Percentiles rank a stretch among this genome's conserved stretches.
Conservation (phyloP, 2,329 filamentous ascomycete species). For the Neofusicoccum sp. region DNA sequence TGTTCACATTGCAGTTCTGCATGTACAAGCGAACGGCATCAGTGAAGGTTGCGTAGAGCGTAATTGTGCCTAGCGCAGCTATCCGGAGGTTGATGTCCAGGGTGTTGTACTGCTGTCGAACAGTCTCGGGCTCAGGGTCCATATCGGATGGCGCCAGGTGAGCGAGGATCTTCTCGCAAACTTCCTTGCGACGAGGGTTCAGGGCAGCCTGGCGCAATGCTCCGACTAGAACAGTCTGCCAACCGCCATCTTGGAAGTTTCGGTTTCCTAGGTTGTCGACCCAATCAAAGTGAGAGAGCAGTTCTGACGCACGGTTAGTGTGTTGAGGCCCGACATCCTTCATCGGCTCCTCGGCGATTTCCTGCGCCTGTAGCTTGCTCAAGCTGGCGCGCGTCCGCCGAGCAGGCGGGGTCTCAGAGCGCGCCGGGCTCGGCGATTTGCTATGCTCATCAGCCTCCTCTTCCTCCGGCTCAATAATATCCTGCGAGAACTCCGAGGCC, state of each 20-base stretch:
- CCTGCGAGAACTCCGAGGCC: slow-evolving; percentile 48
- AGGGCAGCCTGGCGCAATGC: slow-evolving; percentile 83
- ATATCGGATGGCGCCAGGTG: slow-evolving; percentile 78
- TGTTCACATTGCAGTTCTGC: slow-evolving; percentile 88
- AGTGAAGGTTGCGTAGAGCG: slow-evolving; percentile 82
- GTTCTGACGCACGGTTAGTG: slow-evolving; percentile 69
- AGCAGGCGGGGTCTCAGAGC: slow-evolving; percentile 62
- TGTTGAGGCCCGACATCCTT: not conserved
- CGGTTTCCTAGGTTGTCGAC: slow-evolving; percentile 80
- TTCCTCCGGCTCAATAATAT: slow-evolving; percentile 53
- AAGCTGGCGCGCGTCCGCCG: slow-evolving; percentile 85
- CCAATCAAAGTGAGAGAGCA: slow-evolving; percentile 78
- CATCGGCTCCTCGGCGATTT: slow-evolving; percentile 1
- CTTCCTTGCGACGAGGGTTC: slow-evolving; percentile 67
- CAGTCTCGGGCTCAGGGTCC: slow-evolving; percentile 75
- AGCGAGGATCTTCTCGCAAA: slow-evolving; percentile 77
- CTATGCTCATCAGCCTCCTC: slow-evolving; percentile 44
- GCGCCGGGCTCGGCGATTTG: slow-evolving; percentile 49
- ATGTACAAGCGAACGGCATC: slow-evolving; percentile 85
- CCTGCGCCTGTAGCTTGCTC: slow-evolving; percentile 57
- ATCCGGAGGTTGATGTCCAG: slow-evolving; percentile 85
- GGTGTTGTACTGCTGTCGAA: slow-evolving; percentile 69
- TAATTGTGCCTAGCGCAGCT: slow-evolving; percentile 79
- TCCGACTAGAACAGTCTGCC: slow-evolving; percentile 88
- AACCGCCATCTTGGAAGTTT: slow-evolving; percentile 85